These are phyloP conservation scores for Apophysomyces sp. DNA, from an alignment of 371 early-diverging fungal species.

Conservation along the genomic window DNA sequence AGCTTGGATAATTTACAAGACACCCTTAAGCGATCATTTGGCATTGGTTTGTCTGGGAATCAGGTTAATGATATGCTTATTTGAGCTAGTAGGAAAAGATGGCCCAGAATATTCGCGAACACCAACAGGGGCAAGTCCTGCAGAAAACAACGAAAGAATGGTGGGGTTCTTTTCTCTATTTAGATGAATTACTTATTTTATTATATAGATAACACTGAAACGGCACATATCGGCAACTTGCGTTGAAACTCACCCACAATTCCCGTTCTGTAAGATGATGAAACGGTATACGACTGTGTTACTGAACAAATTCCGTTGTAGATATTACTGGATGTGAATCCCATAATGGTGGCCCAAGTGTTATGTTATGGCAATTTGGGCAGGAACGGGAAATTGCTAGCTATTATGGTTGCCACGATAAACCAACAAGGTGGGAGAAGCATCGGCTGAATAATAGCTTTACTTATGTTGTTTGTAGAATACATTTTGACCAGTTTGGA, in stretches of 20 bases:
- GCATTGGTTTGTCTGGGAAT: conserved; percentile 20
- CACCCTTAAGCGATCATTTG: conserved; percentile 32
- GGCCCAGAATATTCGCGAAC: conserved; percentile 14
- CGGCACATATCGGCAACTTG: conserved; percentile 45
- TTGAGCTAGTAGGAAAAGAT: conserved; percentile 2
- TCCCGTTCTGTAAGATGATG: conserved; percentile 48
- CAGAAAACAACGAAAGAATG: conserved; percentile 13
- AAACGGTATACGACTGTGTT: neutral
- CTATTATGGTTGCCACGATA: conserved; percentile 55
- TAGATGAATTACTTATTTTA: too few species aligned
- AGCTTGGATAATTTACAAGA: conserved; percentile 48
- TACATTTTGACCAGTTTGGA: conserved; percentile 73
- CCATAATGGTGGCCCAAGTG: conserved; percentile 43
- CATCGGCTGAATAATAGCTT: neutral
- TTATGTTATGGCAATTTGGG: conserved; percentile 62
- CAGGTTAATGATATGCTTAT: neutral
- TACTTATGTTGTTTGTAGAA: conserved; percentile 18
- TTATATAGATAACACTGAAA: conserved; percentile 34
- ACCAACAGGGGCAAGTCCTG: conserved; percentile 18
- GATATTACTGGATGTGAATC: conserved; percentile 60
- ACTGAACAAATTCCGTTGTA: conserved; percentile 7
- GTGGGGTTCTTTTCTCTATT: too few species aligned
- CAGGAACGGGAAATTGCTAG: conserved; percentile 56
- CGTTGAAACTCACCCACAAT: conserved; percentile 57
- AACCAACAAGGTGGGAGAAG: conserved; percentile 43